These are phyloP conservation scores for Fraxinus velutina DNA, from an alignment of 305 asterid species.

Conservation along the genomic window DNA sequence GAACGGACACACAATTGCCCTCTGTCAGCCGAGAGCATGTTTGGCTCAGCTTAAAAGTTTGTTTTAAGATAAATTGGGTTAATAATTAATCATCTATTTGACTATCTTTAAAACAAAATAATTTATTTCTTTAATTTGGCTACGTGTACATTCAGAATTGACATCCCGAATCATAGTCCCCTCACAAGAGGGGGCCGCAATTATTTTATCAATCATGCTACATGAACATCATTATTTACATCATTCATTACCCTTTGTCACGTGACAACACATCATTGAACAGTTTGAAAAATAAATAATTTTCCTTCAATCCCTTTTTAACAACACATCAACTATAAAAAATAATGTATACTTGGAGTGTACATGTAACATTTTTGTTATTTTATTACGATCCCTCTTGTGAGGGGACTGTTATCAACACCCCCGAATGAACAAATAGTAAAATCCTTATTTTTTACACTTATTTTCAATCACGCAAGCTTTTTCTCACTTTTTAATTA, in stretches of 20 bases:
- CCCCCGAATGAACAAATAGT: background rate
- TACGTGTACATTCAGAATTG: background rate
- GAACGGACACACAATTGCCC: too few species aligned
- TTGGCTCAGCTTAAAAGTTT: too few species aligned
- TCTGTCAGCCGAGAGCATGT: too few species aligned
- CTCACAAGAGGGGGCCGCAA: background rate
- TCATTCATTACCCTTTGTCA: background rate
- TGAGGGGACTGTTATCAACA: background rate
- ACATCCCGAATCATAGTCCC: background rate
- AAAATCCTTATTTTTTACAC: background rate
- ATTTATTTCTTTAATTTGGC: too few species aligned
- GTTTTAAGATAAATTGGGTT: too few species aligned
- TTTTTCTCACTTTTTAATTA: background rate
- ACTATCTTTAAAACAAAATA: background rate
- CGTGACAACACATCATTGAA: too few species aligned
- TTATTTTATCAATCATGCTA: too few species aligned
- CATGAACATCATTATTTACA: too few species aligned
- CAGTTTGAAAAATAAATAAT: background rate
- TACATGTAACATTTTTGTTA: background rate
- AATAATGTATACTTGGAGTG: too few species aligned
- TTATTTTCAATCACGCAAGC: background rate
- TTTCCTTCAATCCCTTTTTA: background rate
- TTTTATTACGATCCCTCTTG: background rate
- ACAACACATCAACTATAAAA: background rate
- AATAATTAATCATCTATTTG: background rate